Percentiles rank a stretch among this genome's conserved stretches.
phyloP scores from a whole-genome alignment of 2,329 filamentous ascomycete genomes.

The Xylogone sp. region DNA sequence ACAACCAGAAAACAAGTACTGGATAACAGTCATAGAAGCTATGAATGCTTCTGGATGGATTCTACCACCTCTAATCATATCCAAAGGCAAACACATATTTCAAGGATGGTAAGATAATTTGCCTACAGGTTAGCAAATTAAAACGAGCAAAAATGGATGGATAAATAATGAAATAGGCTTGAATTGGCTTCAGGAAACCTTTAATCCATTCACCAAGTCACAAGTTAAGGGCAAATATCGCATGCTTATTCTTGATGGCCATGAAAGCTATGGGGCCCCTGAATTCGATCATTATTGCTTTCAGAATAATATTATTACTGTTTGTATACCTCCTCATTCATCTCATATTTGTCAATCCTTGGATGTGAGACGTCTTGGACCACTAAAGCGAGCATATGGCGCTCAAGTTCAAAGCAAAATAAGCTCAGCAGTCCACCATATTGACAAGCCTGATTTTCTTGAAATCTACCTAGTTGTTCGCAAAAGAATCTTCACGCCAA shows the following conservation, averaged over 20 bases:
- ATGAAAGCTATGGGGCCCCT: slow-evolving; percentile 27
- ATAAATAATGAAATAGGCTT: slow-evolving; percentile 28
- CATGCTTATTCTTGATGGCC: slow-evolving; percentile 31
- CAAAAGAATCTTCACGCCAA: slow-evolving; percentile 16
- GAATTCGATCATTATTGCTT: slow-evolving; percentile 28
- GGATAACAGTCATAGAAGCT: slow-evolving; percentile 21
- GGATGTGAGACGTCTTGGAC: slow-evolving; percentile 28
- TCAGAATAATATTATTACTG: slow-evolving; percentile 27
- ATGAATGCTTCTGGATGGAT: slow-evolving; percentile 19
- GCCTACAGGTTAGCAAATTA: slow-evolving; percentile 18
- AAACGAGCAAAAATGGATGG: slow-evolving; percentile 25
- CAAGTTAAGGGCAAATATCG: slow-evolving; percentile 17
- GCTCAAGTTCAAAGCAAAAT: slow-evolving; percentile 18
- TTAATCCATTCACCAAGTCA: slow-evolving; percentile 22
- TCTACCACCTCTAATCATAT: slow-evolving; percentile 22
- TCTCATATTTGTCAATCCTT: slow-evolving; percentile 33
- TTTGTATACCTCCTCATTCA: slow-evolving; percentile 29
- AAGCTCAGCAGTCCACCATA: slow-evolving; percentile 16
- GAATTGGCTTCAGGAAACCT: slow-evolving; percentile 26
- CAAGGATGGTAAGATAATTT: slow-evolving; percentile 8
- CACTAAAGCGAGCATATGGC: slow-evolving; percentile 26
- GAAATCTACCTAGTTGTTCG: slow-evolving; percentile 19
- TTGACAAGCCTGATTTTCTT: slow-evolving; percentile 20
- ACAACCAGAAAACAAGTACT: slow-evolving; percentile 23
- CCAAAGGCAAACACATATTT: slow-evolving; percentile 13